Base-by-base conservation (phyloP, 2,329 filamentous ascomycete species). In the Lasiodiplodia gonubiensis region DNA sequence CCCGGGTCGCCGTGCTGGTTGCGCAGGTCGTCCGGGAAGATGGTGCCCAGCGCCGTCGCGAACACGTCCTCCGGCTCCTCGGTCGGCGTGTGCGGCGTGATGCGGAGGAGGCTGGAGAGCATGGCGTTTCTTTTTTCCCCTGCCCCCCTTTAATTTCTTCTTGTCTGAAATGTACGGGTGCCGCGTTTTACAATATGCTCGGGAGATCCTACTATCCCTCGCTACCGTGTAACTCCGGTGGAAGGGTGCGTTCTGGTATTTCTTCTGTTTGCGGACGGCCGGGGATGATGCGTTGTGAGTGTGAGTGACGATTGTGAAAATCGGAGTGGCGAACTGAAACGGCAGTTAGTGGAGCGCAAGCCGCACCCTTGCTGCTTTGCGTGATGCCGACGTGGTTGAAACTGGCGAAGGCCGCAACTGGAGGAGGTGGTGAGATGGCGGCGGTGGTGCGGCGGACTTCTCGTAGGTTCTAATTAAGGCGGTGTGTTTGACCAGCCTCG, bases 11-110 rank as follows among this genome's bases (percentile, higher is more conserved):
- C 89, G 77, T 92, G 89, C 75, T 86, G 84, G 78, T 87, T 89
- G 68, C 83, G 84, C 64, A 88, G 81, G 78, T 92, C 89, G 76
- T 91, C 88, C 4, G 88, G 85, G 79, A 91, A 91, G 75, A 92
- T 86, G 70, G 88, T 82, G 69, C 85, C 86, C 1, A 91, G 84
- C 0, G 87, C 83, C 2, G 82, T 81, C 39, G 81, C 80, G 72
- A 92, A 84, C 71, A 86, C 85, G 76, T 90, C 88, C 77, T 90
- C 88, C 0, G 88, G 83, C 65, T 78, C 80, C 39, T 80, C 67
- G 52, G 66, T 67, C 55, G 30, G 52, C 25, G 3, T 74, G 75
- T 33, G 71, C 14, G 59, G 73, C 61, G 70, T 74, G 68, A 77
- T 71, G 66, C 72, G 69, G 37, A 77, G 74, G 33, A 76, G 72